Percentiles rank a stretch among this genome's conserved stretches.
phyloP scores from a whole-genome alignment of 169 alveolate species.

The Theileria orientalis region DNA sequence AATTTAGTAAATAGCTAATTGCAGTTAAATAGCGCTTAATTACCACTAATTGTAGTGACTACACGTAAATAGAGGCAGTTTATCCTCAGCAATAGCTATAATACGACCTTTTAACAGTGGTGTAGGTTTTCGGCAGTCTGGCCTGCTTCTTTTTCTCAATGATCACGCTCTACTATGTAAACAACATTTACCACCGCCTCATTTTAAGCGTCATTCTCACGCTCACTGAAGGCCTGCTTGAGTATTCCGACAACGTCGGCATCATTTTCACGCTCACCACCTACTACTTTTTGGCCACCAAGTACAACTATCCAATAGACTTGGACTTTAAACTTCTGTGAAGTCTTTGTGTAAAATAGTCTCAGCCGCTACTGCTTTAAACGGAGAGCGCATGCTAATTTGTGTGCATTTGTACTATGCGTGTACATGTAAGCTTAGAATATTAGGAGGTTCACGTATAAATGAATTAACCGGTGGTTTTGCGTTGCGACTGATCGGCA shows the following conservation, averaged over 20 bases:
- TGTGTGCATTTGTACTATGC: no score
- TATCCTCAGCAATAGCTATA: background rate
- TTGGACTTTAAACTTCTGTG: conserved; percentile 1
- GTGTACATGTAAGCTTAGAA: no score
- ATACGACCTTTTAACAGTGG: background rate
- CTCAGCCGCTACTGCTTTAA: no score
- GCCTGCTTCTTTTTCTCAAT: conserved; percentile 31
- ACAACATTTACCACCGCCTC: conserved; percentile 4
- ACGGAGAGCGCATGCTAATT: no score
- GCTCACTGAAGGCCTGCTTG: conserved; percentile 35
- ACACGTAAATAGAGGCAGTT: background rate
- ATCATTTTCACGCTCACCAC: conserved; percentile 7
- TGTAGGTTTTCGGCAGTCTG: conserved; percentile 39
- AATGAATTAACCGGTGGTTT: no score
- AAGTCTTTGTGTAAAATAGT: no score
- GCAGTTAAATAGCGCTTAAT: background rate
- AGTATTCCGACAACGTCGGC: conserved; percentile 38
- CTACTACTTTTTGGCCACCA: conserved; percentile 25
- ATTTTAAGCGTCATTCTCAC: conserved; percentile 18
- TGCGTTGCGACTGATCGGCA: no score
- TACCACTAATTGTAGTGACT: background rate
- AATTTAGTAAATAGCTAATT: background rate
- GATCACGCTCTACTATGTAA: conserved; percentile 35
- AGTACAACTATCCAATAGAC: conserved; percentile 7
- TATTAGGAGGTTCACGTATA: no score